Base-by-base conservation (phyloP, 2,329 filamentous ascomycete genomes). In the Colletotrichum filicis region DNA sequence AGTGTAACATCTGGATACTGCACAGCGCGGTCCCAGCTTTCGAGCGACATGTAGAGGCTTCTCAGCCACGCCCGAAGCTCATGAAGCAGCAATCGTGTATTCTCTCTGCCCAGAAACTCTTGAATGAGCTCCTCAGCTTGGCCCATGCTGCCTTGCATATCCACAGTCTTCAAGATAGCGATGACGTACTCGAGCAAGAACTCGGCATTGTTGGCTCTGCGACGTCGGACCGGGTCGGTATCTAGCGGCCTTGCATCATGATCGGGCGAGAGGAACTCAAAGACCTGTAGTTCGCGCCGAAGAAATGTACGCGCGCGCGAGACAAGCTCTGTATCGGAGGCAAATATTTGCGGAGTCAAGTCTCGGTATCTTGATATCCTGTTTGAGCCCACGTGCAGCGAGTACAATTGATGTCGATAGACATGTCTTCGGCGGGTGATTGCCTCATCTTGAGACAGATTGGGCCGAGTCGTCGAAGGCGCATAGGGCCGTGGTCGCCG, bases 111-210 rank as follows among this genome's bases (percentile, higher is more conserved):
- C 4, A 98, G 79, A 75, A 95, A 97, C 61, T 97, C 94, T 26
- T 90, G 85, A 49, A 98, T 81, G 82, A 98, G 88, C 55, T 94
- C 91, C 79, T 97, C 94, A 0, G 95, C 94, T 77, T 94, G 91
- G 0, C 95, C 95, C 52, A 89, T 88, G 74, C 93, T 94, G 4
- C 91, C 93, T 82, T 95, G 95, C 5, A 95, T 87, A 78, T 98
- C 95, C 19, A 97, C 90, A 0, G 91, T 94, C 80, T 94, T 95
- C 71, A 98, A 83, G 26, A 98, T 93, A 11, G 93, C 93, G 53
- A 98, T 83, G 66, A 97, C 90, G 80, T 97, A 98, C 78, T 97
- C 94, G 11, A 98, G 87, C 12, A 98, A 82, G 74, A 95, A 97
- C 78, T 97, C 95, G 8, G 93, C 90, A 78, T 95, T 96, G 76